phyloP scores from a whole-genome alignment of 805 yeast species.

The Monosporozyma unispora region DNA sequence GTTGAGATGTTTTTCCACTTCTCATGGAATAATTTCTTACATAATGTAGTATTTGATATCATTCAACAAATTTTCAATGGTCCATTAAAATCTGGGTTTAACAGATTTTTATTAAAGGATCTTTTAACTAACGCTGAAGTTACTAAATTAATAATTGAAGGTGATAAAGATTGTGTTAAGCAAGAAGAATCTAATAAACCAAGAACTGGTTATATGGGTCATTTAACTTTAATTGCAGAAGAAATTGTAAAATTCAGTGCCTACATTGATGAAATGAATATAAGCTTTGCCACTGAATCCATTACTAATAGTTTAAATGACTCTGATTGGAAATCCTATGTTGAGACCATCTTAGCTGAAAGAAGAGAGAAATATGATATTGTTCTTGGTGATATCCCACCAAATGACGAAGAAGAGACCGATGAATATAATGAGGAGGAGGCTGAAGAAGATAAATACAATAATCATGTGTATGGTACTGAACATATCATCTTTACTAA shows the following conservation, averaged over 20 bases:
- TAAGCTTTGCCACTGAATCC: slow-evolving; percentile 19
- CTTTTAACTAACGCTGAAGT: slow-evolving; percentile 51
- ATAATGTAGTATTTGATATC: slow-evolving; percentile 76
- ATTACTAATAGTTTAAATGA: slow-evolving; percentile 23
- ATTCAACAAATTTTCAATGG: slow-evolving; percentile 79
- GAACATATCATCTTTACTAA: slow-evolving; percentile 23
- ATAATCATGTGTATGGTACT: slow-evolving; percentile 11
- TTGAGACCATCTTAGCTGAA: slow-evolving; percentile 71
- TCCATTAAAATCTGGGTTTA: slow-evolving; percentile 60
- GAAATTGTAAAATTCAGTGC: slow-evolving; percentile 82
- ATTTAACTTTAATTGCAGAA: slow-evolving; percentile 83
- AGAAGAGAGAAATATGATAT: slow-evolving; percentile 93
- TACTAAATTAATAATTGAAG: slow-evolving; percentile 55
- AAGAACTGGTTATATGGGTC: slow-evolving; percentile 95
- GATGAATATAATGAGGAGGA: slow-evolving; percentile 30
- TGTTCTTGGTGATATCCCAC: slow-evolving; percentile 62
- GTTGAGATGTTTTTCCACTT: slow-evolving; percentile 60
- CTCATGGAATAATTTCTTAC: slow-evolving; percentile 81
- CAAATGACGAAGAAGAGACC: slow-evolving; percentile 28
- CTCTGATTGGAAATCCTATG: slow-evolving; percentile 66
- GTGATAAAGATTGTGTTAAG: slow-evolving; percentile 50
- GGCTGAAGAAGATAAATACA: slow-evolving; percentile 52
- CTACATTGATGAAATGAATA: slow-evolving; percentile 33
- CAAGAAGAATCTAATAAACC: slow-evolving; percentile 54
- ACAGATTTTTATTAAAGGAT: slow-evolving; percentile 52